Evolutionary conservation across 2,329 filamentous ascomycete genomes (phyloP).

Genomic region (Polychaeton citri): DNA sequence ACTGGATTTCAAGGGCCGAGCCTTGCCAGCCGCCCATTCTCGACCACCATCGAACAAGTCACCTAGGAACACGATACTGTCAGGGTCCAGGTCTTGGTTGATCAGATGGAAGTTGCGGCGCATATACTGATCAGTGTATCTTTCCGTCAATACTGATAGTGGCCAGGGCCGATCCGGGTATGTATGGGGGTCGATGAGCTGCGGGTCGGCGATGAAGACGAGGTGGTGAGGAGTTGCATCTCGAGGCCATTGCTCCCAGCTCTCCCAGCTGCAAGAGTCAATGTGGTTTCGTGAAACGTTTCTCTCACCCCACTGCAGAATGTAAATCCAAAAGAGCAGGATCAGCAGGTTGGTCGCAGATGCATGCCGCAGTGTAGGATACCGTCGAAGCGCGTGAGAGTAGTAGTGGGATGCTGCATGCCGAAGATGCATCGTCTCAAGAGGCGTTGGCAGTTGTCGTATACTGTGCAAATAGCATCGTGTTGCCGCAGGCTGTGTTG

Average conservation of each 20-base stretch:
- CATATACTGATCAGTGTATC: conserved; percentile 82
- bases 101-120: conserved; percentile 68
- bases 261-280: conserved; percentile 62
- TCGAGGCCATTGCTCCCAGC: conserved; percentile 84
- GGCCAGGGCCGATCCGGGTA: conserved; percentile 74
- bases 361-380: background rate
- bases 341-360: background rate
- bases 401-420: background rate
- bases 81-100: conserved; percentile 63
- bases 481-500: no score
- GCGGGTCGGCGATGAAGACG: conserved; percentile 76
- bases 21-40: conserved; percentile 65
- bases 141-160: conserved; percentile 50
- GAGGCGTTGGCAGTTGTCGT: background rate
- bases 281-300: conserved; percentile 61
- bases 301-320: conserved; percentile 75
- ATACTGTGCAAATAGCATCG: no score
- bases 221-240: conserved; percentile 71
- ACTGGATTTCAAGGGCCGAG: conserved; percentile 8
- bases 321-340: conserved; percentile 64
- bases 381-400: background rate
- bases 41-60: conserved; percentile 92
- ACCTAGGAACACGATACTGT: conserved; percentile 81
- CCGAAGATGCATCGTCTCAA: background rate
- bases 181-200: conserved; percentile 88